Percentiles rank a stretch among this genome's conserved stretches.
Conservation (phyloP, 2,329 filamentous ascomycete genomes). For the Aspergillus sp. region DNA sequence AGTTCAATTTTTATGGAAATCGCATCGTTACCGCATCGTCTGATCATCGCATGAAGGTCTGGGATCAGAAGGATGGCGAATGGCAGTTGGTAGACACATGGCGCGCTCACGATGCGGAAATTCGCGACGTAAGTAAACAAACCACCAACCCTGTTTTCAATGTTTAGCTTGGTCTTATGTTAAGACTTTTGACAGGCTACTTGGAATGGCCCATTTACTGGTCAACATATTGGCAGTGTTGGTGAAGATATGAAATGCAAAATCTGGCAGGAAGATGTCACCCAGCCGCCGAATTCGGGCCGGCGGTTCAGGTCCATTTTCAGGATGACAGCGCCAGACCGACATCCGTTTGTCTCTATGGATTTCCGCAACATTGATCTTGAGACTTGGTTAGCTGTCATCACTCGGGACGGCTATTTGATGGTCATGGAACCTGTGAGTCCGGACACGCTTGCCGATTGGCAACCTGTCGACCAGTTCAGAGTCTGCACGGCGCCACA, state of each 20-base stretch:
- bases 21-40: conserved; percentile 86
- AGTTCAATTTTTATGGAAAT: conserved; percentile 88
- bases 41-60: conserved; percentile 88
- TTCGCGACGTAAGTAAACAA: conserved; percentile 63
- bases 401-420: conserved; percentile 74
- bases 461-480: conserved; percentile 68
- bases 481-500: conserved; percentile 63
- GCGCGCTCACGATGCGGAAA: conserved; percentile 83
- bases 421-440: conserved; percentile 79
- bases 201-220: conserved; percentile 87
- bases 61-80: conserved; percentile 66
- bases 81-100: conserved; percentile 83
- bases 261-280: conserved; percentile 86
- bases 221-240: conserved; percentile 80
- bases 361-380: conserved; percentile 78
- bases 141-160: not conserved
- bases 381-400: conserved; percentile 77
- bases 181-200: conserved; percentile 55
- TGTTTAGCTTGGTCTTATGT: not conserved
- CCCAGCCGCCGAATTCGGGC: conserved; percentile 64
- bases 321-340: conserved; percentile 59
- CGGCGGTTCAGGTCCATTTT: conserved; percentile 70
- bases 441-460: conserved; percentile 72
- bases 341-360: conserved; percentile 65
- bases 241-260: conserved; percentile 85